Conservation (phyloP, 352 stramenopile genomes). For the Phytophthora uliginosa region DNA sequence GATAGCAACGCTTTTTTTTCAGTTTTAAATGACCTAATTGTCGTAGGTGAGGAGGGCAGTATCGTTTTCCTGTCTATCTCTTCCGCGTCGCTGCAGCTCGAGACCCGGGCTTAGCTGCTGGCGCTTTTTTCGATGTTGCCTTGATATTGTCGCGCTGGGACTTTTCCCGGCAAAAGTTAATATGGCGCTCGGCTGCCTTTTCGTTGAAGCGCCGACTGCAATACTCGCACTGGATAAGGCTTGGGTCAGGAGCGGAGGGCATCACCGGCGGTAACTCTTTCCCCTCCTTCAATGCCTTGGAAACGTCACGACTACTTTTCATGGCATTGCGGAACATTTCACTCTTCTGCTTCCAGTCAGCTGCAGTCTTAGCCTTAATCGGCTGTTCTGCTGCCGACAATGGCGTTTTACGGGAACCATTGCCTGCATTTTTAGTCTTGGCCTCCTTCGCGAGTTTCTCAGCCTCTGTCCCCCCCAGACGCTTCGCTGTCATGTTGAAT, state of each 20-base stretch:
- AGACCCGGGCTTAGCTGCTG: slow-evolving; percentile 45
- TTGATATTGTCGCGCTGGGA: slow-evolving; percentile 64
- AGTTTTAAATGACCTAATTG: neutral
- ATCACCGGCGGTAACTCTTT: slow-evolving; percentile 67
- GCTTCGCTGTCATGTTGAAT: slow-evolving; percentile 89
- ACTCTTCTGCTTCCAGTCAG: slow-evolving; percentile 91
- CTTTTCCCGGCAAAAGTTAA: slow-evolving; percentile 93
- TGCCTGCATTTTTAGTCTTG: slow-evolving; percentile 31
- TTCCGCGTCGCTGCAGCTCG: slow-evolving; percentile 49
- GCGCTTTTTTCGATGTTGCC: slow-evolving; percentile 49
- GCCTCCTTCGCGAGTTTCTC: slow-evolving; percentile 73
- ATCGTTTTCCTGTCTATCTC: slow-evolving; percentile 36
- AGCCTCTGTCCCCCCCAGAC: slow-evolving; percentile 75
- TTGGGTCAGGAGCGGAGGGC: slow-evolving; percentile 78
- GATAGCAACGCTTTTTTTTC: neutral
- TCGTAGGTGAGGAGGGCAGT: neutral
- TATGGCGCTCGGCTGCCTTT: slow-evolving; percentile 92
- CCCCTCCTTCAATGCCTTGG: slow-evolving; percentile 74
- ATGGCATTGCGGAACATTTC: slow-evolving; percentile 90
- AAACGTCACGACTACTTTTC: slow-evolving; percentile 80
- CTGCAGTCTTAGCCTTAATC: slow-evolving; percentile 63
- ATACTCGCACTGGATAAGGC: slow-evolving; percentile 93
- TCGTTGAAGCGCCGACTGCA: slow-evolving; percentile 94
- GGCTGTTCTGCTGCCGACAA: slow-evolving; percentile 52
- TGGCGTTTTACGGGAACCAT: slow-evolving; percentile 27